A percentile compares a stretch with the other conserved stretches of the same genome.
Conservation (phyloP, 495 filamentous ascomycete species). For the Delitschia confertaspora region DNA sequence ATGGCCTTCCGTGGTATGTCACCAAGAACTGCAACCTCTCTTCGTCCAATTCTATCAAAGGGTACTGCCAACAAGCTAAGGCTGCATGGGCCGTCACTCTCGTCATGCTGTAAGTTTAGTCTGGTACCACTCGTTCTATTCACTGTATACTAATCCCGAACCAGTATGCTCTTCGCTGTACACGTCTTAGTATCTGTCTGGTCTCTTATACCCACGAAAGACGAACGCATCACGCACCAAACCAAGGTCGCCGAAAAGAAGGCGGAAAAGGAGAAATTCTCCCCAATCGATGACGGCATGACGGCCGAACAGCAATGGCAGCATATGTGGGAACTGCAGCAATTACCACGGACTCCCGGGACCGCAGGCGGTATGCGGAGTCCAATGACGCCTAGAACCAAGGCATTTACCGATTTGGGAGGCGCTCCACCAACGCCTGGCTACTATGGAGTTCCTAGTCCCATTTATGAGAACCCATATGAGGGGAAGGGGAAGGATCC, state of each 20-base stretch:
- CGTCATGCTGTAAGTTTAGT: constrained; percentile 56
- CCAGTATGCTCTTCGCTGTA: constrained; percentile 30
- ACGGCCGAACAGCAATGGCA: constrained; percentile 35
- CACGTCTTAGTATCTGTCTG: constrained; percentile 29
- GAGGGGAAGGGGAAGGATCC: too few relatives aligned
- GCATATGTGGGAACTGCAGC: constrained; percentile 30
- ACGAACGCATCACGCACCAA: constrained; percentile 21
- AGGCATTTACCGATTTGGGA: constrained; percentile 34
- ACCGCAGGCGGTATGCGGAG: constrained; percentile 27
- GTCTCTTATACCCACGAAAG: constrained; percentile 31
- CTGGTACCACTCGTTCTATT: background rate
- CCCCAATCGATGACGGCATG: constrained; percentile 29
- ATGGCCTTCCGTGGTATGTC: constrained; percentile 74
- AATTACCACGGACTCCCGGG: constrained; percentile 31
- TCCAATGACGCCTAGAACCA: constrained; percentile 36
- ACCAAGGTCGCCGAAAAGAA: constrained; percentile 25
- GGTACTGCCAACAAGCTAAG: constrained; percentile 71
- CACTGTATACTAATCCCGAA: background rate
- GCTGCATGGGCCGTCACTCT: constrained; percentile 60
- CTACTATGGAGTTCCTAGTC: too few relatives aligned
- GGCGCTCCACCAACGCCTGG: too few relatives aligned
- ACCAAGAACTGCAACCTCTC: constrained; percentile 66
- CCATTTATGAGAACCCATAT: too few relatives aligned
- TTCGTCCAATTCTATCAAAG: constrained; percentile 42
- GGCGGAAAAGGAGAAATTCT: constrained; percentile 20